These are phyloP conservation scores for Brassica incana DNA, from an alignment of 345 rosid genomes.

Conservation along the genomic window DNA sequence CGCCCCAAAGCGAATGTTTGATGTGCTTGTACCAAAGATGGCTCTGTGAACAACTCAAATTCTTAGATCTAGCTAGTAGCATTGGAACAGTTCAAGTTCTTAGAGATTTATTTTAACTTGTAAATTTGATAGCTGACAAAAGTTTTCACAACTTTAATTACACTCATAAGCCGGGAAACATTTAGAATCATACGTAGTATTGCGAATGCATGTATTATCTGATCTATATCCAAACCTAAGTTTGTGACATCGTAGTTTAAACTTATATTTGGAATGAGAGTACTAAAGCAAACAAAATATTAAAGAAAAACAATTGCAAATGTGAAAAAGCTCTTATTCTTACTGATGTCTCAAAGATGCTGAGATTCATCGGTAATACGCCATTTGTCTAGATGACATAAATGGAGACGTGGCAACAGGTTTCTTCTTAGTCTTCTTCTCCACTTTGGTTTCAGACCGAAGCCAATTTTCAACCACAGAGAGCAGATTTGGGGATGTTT, in stretches of 20 bases:
- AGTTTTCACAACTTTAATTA: background rate
- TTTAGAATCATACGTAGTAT: background rate
- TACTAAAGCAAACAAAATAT: background rate
- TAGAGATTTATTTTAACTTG: background rate
- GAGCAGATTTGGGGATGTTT: constrained; percentile 68
- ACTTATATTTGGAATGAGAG: background rate
- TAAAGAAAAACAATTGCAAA: background rate
- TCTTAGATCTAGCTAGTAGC: background rate
- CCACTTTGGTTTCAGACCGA: constrained; percentile 66
- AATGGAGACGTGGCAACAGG: constrained; percentile 49
- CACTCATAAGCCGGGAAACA: background rate
- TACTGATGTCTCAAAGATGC: background rate
- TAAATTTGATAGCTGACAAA: background rate
- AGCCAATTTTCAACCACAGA: constrained; percentile 91
- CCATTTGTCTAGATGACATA: constrained; percentile 91
- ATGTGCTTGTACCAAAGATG: too few relatives aligned
- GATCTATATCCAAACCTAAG: background rate
- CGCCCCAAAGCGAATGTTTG: too few relatives aligned
- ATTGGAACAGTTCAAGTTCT: too few relatives aligned
- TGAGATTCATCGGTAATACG: constrained; percentile 67
- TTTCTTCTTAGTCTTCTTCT: constrained; percentile 54
- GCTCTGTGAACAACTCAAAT: background rate
- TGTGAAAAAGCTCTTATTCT: constrained; percentile 12
- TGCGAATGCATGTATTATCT: background rate
- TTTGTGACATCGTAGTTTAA: background rate